Evolutionary conservation across 2,329 filamentous ascomycete genomes (phyloP), one percentile per base, ranked within the genome.

Genomic region (Ceratocystis diversiconidia): DNA sequence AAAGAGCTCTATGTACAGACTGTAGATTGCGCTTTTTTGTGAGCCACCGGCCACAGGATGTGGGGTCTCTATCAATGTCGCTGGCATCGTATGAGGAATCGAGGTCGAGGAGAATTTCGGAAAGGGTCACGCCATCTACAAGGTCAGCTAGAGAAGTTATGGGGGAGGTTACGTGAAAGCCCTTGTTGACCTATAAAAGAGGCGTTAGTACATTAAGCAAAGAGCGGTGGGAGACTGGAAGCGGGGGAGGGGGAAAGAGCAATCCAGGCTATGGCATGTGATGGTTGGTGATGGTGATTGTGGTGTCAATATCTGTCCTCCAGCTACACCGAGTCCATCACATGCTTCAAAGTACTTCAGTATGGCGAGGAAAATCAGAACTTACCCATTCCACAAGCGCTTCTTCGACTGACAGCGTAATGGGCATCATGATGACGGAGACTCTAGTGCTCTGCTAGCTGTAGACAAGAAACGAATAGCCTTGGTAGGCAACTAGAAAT

Each of bases 81-180:
- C 77, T 75, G 36, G 79, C 77, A 71, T 82, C 79, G 71, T 85
- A 87, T 67, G 79, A 75, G 43, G 78, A 72, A 70, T 85, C 82
- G 61, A 87, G 74, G 70, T 85, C 79, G 72, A 81, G 78, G 67
- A 85, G 79, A 60, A 85, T 78, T 69, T 81, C 74, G 50, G 79
- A 81, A 69, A 85, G 79, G 41, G 80, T 73, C 66, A 79, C 73
- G 64, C 82, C 82, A 69, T 85, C 82, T 71, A 76, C 74, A 59
- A 82, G 76, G 64, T 81, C 77, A 63, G 79, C 76, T 62, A 82
- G 74, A n/a, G 77, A 79, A 69, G 78, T 78, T 71, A 78, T 78
- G 68, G 76, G 74, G 46, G 75, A 72, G 48, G 78, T 75, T 62
- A 80, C 73, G 36, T 77, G 71, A 68, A 80, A 81, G 6, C 79